These are phyloP conservation scores for Podospora pseudopauciseta DNA, from an alignment of 495 filamentous ascomycete species.

Conservation along the genomic window DNA sequence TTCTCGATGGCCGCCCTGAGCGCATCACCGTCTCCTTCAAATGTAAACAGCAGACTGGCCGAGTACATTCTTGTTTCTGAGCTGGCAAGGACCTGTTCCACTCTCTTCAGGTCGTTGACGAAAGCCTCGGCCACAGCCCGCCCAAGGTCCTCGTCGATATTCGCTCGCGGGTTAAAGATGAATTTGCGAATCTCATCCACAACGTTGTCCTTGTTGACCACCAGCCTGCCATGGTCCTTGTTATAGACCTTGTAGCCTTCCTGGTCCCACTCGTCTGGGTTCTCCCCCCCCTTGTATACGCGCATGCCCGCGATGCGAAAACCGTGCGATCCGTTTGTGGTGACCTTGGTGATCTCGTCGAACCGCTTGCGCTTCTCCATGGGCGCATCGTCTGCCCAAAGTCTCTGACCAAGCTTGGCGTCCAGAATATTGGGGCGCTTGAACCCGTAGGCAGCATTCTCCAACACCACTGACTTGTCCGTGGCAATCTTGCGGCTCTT, in stretches of 20 bases:
- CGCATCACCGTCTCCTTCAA: conserved; percentile 77
- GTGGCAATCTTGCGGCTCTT: conserved; percentile 61
- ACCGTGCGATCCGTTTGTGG: conserved; percentile 75
- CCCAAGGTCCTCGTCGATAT: conserved; percentile 50
- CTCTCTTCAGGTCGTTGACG: conserved; percentile 59
- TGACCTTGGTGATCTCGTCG: conserved; percentile 71
- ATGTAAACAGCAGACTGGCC: conserved; percentile 82
- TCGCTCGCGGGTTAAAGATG: conserved; percentile 61
- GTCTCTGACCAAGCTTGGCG: conserved; percentile 78
- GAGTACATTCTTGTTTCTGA: conserved; percentile 94
- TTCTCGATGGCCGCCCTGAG: conserved; percentile 64
- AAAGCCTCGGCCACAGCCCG: conserved; percentile 61
- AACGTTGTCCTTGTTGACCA: conserved; percentile 67
- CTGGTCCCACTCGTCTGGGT: conserved; percentile 43
- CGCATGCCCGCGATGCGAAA: conserved; percentile 94
- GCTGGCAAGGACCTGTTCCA: conserved; percentile 62
- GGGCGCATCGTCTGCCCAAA: conserved; percentile 84
- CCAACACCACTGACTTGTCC: conserved; percentile 74
- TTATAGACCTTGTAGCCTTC: conserved; percentile 70
- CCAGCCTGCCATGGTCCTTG: conserved; percentile 76
- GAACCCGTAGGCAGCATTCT: conserved; percentile 82
- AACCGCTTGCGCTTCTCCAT: conserved; percentile 72
- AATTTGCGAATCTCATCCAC: conserved; percentile 71
- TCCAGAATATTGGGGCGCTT: conserved; percentile 89
- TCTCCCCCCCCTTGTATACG: conserved; percentile 67